A percentile compares a stretch with the other conserved stretches of the same genome.
Conservation (phyloP, 257 asterid genomes). For the Scutellaria baicalensis region DNA sequence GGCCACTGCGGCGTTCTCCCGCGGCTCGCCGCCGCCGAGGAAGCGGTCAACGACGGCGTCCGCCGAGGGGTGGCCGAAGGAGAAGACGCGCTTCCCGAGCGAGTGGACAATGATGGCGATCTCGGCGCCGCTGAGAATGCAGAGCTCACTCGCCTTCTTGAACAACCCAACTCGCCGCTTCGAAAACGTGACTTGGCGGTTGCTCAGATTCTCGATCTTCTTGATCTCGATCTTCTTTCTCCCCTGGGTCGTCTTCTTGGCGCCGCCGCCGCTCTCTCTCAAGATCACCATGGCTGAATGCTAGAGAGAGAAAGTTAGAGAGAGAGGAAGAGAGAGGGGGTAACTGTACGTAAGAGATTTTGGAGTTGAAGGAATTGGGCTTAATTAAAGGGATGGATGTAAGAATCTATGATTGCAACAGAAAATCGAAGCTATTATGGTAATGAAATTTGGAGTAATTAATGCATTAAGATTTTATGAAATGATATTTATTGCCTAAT, state of each 20-base stretch:
- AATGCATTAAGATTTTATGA: no score
- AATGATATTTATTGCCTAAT: no score
- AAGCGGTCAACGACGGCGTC: constrained; percentile 26
- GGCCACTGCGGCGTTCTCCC: neutral
- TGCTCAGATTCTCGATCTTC: constrained; percentile 28
- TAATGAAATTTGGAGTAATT: no score
- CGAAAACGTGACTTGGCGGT: constrained; percentile 38
- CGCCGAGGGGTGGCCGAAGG: constrained; percentile 27
- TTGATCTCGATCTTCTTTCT: constrained; percentile 35
- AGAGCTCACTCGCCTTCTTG: constrained; percentile 42
- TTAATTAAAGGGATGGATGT: no score
- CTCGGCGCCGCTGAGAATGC: constrained; percentile 33
- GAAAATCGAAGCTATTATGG: no score
- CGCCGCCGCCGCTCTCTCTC: no score
- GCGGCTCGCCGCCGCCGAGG: neutral
- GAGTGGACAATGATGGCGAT: constrained; percentile 32
- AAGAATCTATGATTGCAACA: no score
- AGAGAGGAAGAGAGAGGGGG: no score
- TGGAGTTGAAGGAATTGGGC: no score
- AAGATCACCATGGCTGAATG: no score
- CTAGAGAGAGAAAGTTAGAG: no score
- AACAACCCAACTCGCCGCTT: constrained; percentile 38
- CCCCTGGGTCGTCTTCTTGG: constrained; percentile 28
- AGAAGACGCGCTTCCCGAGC: constrained; percentile 26
- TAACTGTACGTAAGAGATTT: no score